These are phyloP conservation scores for Ustilago shanxiensis DNA, from an alignment of 1,284 basidiomycete genomes.

Conservation along the genomic window DNA sequence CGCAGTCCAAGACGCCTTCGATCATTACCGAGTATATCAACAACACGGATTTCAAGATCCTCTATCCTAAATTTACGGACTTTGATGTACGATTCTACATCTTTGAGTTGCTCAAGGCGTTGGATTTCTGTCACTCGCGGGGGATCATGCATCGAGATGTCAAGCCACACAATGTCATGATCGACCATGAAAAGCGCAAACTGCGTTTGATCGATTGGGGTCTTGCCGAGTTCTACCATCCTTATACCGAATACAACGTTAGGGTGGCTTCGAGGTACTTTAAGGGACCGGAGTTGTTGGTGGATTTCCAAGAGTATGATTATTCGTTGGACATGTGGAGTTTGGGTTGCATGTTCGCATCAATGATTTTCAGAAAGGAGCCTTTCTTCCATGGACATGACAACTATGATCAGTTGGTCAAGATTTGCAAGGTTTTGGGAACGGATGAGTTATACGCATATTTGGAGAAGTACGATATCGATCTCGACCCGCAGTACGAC, in stretches of 20 bases:
- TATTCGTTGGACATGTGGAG: slow-evolving; percentile 95
- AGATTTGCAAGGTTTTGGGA: slow-evolving; percentile 96
- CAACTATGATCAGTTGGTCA: slow-evolving; percentile 98
- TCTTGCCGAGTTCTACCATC: slow-evolving; percentile 97
- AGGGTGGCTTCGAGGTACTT: slow-evolving; percentile 97
- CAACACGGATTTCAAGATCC: slow-evolving; percentile 97
- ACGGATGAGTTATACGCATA: slow-evolving; percentile 90
- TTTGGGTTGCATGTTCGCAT: slow-evolving; percentile 91
- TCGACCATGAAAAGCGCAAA: slow-evolving; percentile 96
- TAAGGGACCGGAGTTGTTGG: slow-evolving; percentile 95
- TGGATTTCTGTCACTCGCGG: slow-evolving; percentile 97
- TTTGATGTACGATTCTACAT: slow-evolving; percentile 97
- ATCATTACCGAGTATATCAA: slow-evolving; percentile 98
- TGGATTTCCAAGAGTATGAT: slow-evolving; percentile 98
- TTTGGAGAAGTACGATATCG: slow-evolving; percentile 78
- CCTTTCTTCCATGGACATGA: slow-evolving; percentile 99
- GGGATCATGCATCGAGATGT: slow-evolving; percentile 99
- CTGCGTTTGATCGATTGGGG: slow-evolving; percentile 98
- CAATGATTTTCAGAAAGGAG: slow-evolving; percentile 95
- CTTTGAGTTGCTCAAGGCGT: slow-evolving; percentile 93
- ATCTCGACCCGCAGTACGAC: slow-evolving; percentile 70
- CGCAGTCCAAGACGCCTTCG: slow-evolving; percentile 91
- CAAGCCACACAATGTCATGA: slow-evolving; percentile 99
- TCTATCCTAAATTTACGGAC: slow-evolving; percentile 95
- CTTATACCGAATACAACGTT: slow-evolving; percentile 97